Percentiles rank a stretch among this genome's conserved stretches.
Evolutionary conservation across 2,329 filamentous ascomycete genomes (phyloP).

Genomic region (Aureobasidium zeae): DNA sequence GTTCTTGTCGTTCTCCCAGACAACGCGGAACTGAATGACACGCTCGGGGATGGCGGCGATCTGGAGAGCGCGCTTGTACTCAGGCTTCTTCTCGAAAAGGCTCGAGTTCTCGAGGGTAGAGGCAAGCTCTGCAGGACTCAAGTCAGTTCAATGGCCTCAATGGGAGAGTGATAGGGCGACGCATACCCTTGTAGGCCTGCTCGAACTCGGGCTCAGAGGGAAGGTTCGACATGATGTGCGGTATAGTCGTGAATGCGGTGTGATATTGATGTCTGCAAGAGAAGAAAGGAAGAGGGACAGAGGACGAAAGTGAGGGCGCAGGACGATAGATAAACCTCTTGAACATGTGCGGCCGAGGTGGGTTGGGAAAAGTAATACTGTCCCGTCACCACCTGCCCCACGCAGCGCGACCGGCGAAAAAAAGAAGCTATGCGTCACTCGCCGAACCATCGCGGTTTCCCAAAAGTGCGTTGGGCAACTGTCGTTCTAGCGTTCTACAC

Average conservation of each 20-base stretch:
- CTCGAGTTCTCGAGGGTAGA: constrained; percentile 89
- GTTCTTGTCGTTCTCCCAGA: constrained; percentile 93
- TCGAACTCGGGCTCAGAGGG: constrained; percentile 91
- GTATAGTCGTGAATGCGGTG: background rate
- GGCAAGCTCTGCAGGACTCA: constrained; percentile 64
- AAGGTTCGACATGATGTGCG: constrained; percentile 53
- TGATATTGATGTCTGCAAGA: background rate
- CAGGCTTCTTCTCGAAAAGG: constrained; percentile 87
- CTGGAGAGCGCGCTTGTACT: constrained; percentile 84
- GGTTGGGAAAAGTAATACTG: constrained; percentile 16
- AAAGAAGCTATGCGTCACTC: constrained; percentile 8
- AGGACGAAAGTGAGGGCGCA: background rate
- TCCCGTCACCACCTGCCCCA: constrained; percentile 7
- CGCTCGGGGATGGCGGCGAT: constrained; percentile 89
- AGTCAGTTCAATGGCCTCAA: constrained; percentile 2
- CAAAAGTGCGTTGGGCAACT: constrained; percentile 11
- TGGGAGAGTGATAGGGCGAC: background rate
- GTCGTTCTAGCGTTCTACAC: constrained; percentile 13
- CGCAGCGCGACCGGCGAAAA: constrained; percentile 14
- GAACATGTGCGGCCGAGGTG: constrained; percentile 2
- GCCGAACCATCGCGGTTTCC: background rate
- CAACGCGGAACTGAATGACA: constrained; percentile 91
- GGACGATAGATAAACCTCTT: constrained; percentile 9
- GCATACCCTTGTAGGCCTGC: constrained; percentile 89
- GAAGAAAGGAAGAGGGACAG: constrained; percentile 7